Conservation (phyloP, 1,139 yeast genomes). For the Meyerozyma carpophila region DNA sequence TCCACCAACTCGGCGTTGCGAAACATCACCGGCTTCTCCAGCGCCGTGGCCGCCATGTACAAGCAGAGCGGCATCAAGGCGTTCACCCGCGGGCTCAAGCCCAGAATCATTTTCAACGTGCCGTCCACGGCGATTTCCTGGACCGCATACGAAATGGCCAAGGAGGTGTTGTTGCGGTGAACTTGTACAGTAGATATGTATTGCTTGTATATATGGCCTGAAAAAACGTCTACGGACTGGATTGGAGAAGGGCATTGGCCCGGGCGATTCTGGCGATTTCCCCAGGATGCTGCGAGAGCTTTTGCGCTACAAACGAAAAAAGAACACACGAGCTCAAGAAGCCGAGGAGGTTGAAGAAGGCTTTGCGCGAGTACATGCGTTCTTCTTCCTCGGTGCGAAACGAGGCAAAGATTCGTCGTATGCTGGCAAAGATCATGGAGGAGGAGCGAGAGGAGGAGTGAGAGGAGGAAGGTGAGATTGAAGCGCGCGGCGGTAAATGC, state of each 20-base stretch:
- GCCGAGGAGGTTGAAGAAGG: conserved; percentile 78
- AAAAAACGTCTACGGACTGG: neutral
- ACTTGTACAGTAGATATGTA: conserved; percentile 6
- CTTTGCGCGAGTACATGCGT: conserved; percentile 66
- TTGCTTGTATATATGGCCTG: conserved; percentile 6
- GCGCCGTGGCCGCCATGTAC: conserved; percentile 69
- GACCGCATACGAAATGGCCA: conserved; percentile 98
- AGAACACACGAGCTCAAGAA: conserved; percentile 76
- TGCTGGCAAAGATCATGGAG: conserved; percentile 55
- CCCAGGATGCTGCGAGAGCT: conserved; percentile 37
- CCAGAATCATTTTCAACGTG: conserved; percentile 87
- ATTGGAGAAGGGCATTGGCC: conserved; percentile 20
- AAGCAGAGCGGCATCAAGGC: conserved; percentile 63
- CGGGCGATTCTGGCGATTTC: conserved; percentile 29
- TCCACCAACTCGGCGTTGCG: conserved; percentile 48
- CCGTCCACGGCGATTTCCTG: conserved; percentile 97
- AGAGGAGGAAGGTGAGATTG: neutral
- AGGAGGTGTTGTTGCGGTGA: conserved; percentile 46
- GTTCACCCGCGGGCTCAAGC: conserved; percentile 80
- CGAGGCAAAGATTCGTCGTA: conserved; percentile 73
- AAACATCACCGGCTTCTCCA: conserved; percentile 60
- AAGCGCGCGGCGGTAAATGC: neutral
- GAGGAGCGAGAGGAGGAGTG: conserved; percentile 1
- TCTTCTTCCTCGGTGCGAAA: conserved; percentile 86
- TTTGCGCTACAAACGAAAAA: conserved; percentile 77